These are phyloP conservation scores for Nakataea oryzae DNA, from an alignment of 2,329 filamentous ascomycete genomes.

Conservation along the genomic window DNA sequence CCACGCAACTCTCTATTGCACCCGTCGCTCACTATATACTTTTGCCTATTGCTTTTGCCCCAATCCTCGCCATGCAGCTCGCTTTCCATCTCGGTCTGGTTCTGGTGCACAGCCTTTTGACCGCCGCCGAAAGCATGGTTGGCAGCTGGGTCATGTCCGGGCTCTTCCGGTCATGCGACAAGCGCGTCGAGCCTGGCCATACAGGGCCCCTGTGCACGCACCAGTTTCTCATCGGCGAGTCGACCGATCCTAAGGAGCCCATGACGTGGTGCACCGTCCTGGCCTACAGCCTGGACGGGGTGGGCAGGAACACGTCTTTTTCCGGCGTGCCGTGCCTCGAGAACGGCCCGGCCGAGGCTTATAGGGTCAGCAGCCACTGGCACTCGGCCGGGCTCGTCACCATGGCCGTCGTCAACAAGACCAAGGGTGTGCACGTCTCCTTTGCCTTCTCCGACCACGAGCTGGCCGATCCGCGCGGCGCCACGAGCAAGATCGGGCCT, in stretches of 20 bases:
- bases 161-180: neutral
- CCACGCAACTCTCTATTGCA: neutral
- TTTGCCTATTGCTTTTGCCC: neutral
- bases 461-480: neutral
- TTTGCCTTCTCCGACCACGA: neutral
- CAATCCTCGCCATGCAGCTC: neutral
- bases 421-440: neutral
- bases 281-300: neutral
- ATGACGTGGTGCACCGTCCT: neutral
- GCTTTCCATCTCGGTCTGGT: neutral
- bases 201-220: neutral
- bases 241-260: neutral
- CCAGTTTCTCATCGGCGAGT: constrained; percentile 1
- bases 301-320: neutral
- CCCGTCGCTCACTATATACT: neutral
- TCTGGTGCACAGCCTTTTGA: neutral
- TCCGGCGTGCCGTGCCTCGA: neutral
- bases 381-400: neutral
- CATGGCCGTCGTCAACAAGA: neutral
- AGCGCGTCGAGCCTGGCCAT: neutral
- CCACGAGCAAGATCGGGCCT: neutral
- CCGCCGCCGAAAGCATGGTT: neutral
- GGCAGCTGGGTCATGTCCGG: neutral
- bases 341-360: neutral
- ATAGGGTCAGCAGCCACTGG: neutral